Evolutionary conservation across 768 basidiomycete genomes (phyloP).

Genomic region (Royoungia palumana): DNA sequence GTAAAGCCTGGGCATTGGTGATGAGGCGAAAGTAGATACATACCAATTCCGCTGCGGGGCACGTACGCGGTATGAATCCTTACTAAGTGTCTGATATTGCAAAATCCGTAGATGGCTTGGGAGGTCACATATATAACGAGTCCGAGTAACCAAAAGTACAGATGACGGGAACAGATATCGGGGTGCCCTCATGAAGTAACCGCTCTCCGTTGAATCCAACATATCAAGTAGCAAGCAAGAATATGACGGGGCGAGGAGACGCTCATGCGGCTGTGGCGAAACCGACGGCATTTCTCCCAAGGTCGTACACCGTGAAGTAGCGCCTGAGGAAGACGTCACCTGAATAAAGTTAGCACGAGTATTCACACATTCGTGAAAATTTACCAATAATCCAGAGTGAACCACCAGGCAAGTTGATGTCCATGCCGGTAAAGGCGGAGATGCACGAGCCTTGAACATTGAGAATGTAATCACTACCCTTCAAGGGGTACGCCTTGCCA

Average conservation of each 20-base stretch:
- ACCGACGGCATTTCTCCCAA: constrained; percentile 74
- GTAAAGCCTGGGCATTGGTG: neutral
- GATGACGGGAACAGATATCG: neutral
- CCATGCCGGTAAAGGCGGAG: constrained; percentile 87
- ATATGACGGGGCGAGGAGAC: neutral
- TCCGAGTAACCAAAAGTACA: neutral
- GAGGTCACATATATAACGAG: neutral
- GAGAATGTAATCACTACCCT: constrained; percentile 85
- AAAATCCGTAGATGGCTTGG: too few species aligned
- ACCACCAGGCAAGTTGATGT: constrained; percentile 79
- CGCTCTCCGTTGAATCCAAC: constrained; percentile 13
- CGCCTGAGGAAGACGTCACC: constrained; percentile 91
- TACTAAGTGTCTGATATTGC: too few species aligned
- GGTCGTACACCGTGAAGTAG: constrained; percentile 89
- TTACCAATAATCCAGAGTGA: constrained; percentile 88
- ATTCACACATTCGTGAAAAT: constrained; percentile 13
- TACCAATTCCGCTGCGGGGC: too few species aligned
- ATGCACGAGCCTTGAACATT: constrained; percentile 92
- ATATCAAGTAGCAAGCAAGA: neutral
- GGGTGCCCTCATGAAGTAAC: neutral
- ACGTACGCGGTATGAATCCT: too few species aligned
- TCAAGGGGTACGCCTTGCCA: constrained; percentile 75
- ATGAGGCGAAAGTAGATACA: neutral
- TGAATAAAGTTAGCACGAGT: constrained; percentile 22
- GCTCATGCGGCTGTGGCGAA: constrained; percentile 56